Conservation (phyloP, 306 rosid genomes). For the Acacia melanoxylon region DNA sequence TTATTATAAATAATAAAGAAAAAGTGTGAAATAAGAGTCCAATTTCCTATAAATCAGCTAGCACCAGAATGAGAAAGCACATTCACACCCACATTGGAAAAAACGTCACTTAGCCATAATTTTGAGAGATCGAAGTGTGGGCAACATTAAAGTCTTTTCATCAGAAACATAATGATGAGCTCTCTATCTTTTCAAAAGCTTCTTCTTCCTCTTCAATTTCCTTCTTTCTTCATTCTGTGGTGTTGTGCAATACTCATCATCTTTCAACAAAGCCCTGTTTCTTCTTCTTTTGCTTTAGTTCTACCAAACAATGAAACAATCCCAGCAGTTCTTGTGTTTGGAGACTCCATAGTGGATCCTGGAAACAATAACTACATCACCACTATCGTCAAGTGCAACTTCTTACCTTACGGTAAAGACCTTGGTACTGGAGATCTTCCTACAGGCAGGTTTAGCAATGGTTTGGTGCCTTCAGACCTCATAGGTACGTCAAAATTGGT, state of each 20-base stretch:
- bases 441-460: constrained; percentile 80
- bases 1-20: too few relatives aligned
- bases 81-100: not conserved
- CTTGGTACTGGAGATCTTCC: constrained; percentile 41
- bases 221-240: not conserved
- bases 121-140: not conserved
- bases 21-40: not conserved
- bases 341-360: constrained; percentile 77
- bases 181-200: not conserved
- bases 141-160: not conserved
- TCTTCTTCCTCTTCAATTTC: not conserved
- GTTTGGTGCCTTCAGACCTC: constrained; percentile 47
- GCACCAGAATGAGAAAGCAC: not conserved
- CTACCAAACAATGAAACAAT: constrained; percentile 36
- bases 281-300: not conserved
- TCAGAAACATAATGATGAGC: constrained; percentile 16
- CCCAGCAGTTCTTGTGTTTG: constrained; percentile 68
- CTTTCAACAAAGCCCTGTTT: not conserved
- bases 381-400: constrained; percentile 55
- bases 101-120: not conserved
- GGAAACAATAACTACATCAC: constrained; percentile 68
- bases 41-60: not conserved
- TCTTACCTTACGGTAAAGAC: constrained; percentile 78
- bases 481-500: constrained; percentile 7
- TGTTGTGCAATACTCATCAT: constrained; percentile 12